phyloP scores from a whole-genome alignment of 2,329 filamentous ascomycete species.

The Nemania sp. region DNA sequence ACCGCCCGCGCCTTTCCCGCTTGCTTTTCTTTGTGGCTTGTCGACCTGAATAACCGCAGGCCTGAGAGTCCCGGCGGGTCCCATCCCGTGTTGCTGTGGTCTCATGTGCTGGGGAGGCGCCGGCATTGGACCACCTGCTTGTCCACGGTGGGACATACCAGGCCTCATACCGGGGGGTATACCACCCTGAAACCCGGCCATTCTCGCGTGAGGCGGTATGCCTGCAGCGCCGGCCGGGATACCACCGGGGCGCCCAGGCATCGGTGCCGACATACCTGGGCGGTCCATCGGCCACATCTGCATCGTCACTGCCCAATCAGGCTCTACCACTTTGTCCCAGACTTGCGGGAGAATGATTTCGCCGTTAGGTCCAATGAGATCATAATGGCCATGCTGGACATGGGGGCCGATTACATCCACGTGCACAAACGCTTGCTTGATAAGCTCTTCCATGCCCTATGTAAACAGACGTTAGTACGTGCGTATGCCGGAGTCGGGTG shows the following conservation, averaged over 20 bases:
- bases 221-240: constrained; percentile 13
- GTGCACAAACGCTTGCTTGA: constrained; percentile 80
- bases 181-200: neutral
- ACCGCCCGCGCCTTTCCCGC: constrained; percentile 33
- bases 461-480: constrained; percentile 11
- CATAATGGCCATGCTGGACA: constrained; percentile 78
- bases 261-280: constrained; percentile 18
- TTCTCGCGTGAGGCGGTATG: constrained; percentile 11
- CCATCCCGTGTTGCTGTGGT: neutral
- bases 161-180: neutral
- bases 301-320: constrained; percentile 74
- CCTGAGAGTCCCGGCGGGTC: neutral
- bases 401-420: constrained; percentile 76
- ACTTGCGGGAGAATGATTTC: constrained; percentile 81
- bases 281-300: constrained; percentile 62
- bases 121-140: constrained; percentile 13
- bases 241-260: constrained; percentile 20
- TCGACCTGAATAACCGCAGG: constrained; percentile 33
- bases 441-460: constrained; percentile 83
- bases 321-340: constrained; percentile 81
- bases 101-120: constrained; percentile 4
- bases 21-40: constrained; percentile 30
- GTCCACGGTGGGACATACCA: neutral
- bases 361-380: constrained; percentile 75
- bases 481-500: neutral